Evolutionary conservation across 805 yeast species (phyloP).

Genomic region (Schwanniomyces yamadae): DNA sequence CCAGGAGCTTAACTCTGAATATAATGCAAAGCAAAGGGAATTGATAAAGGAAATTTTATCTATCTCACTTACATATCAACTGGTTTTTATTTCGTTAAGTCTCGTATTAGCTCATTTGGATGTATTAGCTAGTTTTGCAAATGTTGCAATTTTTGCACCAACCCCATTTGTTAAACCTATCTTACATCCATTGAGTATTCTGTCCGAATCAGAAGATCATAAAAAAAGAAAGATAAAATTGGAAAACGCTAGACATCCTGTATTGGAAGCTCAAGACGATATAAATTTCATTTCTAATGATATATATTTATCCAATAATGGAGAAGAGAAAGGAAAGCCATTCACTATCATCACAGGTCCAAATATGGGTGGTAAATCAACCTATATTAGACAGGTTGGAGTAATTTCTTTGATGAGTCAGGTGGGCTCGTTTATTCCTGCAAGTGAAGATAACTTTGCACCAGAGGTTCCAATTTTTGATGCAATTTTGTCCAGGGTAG

Average conservation of each 20-base stretch:
- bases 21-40: slow-evolving; percentile 70
- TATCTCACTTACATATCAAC: slow-evolving; percentile 78
- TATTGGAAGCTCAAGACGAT: slow-evolving; percentile 89
- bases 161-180: slow-evolving; percentile 75
- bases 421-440: slow-evolving; percentile 85
- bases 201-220: slow-evolving; percentile 19
- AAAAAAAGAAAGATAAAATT: slow-evolving; percentile 50
- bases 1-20: slow-evolving; percentile 58
- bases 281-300: slow-evolving; percentile 90
- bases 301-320: slow-evolving; percentile 53
- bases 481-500: slow-evolving; percentile 93
- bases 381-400: slow-evolving; percentile 87
- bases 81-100: slow-evolving; percentile 70
- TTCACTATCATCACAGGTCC: slow-evolving; percentile 83
- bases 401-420: slow-evolving; percentile 85
- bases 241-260: slow-evolving; percentile 88
- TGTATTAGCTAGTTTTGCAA: slow-evolving; percentile 83
- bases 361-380: slow-evolving; percentile 53
- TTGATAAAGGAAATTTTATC: slow-evolving; percentile 80
- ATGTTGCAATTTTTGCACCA: slow-evolving; percentile 75
- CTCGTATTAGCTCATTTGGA: slow-evolving; percentile 70
- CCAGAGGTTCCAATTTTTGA: slow-evolving; percentile 86
- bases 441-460: slow-evolving; percentile 33
- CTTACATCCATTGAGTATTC: slow-evolving; percentile 52
- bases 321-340: slow-evolving; percentile 46